Evolutionary conservation across 352 stramenopile genomes (phyloP), one percentile per base, ranked within the genome.

Genomic region (Pythium sp.): DNA sequence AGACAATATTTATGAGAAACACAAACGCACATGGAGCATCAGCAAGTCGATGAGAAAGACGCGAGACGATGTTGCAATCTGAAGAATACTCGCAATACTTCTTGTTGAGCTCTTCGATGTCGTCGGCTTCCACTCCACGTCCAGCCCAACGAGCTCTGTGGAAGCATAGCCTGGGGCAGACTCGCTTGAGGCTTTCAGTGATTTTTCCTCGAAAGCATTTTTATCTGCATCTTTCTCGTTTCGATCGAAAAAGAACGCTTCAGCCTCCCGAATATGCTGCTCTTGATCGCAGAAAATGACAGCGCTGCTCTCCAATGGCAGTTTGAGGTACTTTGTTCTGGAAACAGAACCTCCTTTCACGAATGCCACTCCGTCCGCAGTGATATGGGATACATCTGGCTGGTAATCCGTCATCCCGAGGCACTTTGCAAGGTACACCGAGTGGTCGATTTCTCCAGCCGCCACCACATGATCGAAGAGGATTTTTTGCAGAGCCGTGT

Each of bases 111-210:
- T 67, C 15, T 59, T 82, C 8, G 70, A 77, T 1, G 62, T 76
- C 15, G 73, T 73, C 3, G 83, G 83, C 11, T 82, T 80, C 83
- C 83, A 92, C 60, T 92, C 83, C 9, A 92, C 83, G 53, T 92
- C 83, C 18, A 92, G 69, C 5, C 83, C 81, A 0, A 90, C 71
- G 18, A 87, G 30, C 41, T 64, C 55, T 2, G 26, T 20, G 11
- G 34, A 43, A 12, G 14, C 34, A 14, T 15, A 60, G 20, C 1
- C 3, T n/a, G 20, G 7, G 8, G 30, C 55, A n/a, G 11, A 8
- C 8, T 61, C 32, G 18, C n/a, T 30, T 9, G 18, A 43, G 18
- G 1, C 2, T 26, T n/a, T 41, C 47, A 55, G 26, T 24, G 47
- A 49, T 15, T 12, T 38, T 15, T 56, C n/a, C 9, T 15, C 56